Conservation (phyloP, 192 early-diverging fungal genomes). For the Gigaspora rosea region DNA sequence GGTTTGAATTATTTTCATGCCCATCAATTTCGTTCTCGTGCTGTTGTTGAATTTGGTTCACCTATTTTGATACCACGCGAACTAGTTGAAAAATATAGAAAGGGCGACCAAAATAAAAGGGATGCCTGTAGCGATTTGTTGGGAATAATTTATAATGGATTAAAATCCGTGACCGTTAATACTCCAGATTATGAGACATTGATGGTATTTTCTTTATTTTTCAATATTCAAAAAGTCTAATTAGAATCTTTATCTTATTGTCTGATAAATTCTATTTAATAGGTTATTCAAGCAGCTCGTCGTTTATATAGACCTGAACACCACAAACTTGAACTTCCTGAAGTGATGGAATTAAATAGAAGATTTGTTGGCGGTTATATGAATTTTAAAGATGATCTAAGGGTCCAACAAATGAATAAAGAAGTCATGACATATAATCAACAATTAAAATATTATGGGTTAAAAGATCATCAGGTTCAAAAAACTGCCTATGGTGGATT, state of each 20-base stretch:
- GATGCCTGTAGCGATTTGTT: slow-evolving; percentile 79
- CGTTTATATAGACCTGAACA: slow-evolving; percentile 88
- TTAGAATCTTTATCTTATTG: not conserved
- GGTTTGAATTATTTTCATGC: slow-evolving; percentile 97
- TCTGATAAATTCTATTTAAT: not conserved
- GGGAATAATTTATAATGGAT: slow-evolving; percentile 70
- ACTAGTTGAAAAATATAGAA: slow-evolving; percentile 77
- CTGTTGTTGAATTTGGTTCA: slow-evolving; percentile 95
- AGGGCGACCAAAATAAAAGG: slow-evolving; percentile 81
- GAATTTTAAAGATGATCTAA: slow-evolving; percentile 79
- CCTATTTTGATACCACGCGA: slow-evolving; percentile 80
- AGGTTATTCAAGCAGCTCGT: slow-evolving; percentile 91
- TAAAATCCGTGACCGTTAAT: slow-evolving; percentile 90
- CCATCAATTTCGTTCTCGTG: slow-evolving; percentile 91
- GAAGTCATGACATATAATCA: slow-evolving; percentile 86
- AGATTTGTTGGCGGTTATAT: slow-evolving; percentile 85
- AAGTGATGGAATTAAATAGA: slow-evolving; percentile 87
- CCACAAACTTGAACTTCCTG: slow-evolving; percentile 79
- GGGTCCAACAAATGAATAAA: slow-evolving; percentile 72
- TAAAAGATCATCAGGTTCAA: slow-evolving; percentile 95
- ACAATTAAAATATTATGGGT: slow-evolving; percentile 87
- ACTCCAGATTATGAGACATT: slow-evolving; percentile 91
- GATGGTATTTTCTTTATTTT: slow-evolving; percentile 57
- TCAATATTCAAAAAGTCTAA: not conserved
- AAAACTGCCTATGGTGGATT: slow-evolving; percentile 68